Evolutionary conservation across 257 asterid species (phyloP).

Genomic region (Solanum sejunctum): DNA sequence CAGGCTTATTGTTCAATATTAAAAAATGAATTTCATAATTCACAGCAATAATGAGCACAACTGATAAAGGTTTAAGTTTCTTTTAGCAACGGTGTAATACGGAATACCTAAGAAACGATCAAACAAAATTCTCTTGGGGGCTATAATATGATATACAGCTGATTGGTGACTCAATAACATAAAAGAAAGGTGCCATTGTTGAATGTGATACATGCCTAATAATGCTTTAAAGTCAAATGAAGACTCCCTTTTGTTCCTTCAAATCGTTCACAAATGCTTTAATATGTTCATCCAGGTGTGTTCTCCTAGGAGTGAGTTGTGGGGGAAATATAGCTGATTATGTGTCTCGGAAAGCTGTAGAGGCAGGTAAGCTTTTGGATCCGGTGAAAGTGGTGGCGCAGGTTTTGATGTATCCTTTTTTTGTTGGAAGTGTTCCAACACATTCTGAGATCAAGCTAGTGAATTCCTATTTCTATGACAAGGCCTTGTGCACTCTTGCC

Average conservation of each 20-base stretch:
- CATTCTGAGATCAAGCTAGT: conserved; percentile 72
- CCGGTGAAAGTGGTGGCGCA: conserved; percentile 93
- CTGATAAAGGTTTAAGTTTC: not conserved
- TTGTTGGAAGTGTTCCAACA: conserved; percentile 78
- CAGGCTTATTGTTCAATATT: not conserved
- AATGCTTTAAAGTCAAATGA: not conserved
- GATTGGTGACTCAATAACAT: not conserved
- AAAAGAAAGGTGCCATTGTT: not conserved
- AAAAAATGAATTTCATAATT: not conserved
- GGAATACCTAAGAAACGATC: not conserved
- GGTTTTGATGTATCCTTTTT: conserved; percentile 89
- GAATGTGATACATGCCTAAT: not conserved
- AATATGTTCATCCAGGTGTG: conserved; percentile 46
- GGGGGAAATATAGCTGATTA: conserved; percentile 90
- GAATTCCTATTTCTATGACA: conserved; percentile 85
- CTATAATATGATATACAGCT: not conserved
- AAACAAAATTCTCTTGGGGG: not conserved
- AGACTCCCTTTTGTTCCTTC: not conserved
- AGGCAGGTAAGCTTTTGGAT: conserved; percentile 61
- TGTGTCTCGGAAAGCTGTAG: conserved; percentile 72
- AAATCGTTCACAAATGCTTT: not conserved
- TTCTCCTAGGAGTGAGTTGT: conserved; percentile 94
- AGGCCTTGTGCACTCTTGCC: conserved; percentile 67
- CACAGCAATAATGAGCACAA: not conserved
- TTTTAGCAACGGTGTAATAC: not conserved